phyloP scores from a whole-genome alignment of 768 basidiomycete genomes.

The Gloeostereum incarnatum region DNA sequence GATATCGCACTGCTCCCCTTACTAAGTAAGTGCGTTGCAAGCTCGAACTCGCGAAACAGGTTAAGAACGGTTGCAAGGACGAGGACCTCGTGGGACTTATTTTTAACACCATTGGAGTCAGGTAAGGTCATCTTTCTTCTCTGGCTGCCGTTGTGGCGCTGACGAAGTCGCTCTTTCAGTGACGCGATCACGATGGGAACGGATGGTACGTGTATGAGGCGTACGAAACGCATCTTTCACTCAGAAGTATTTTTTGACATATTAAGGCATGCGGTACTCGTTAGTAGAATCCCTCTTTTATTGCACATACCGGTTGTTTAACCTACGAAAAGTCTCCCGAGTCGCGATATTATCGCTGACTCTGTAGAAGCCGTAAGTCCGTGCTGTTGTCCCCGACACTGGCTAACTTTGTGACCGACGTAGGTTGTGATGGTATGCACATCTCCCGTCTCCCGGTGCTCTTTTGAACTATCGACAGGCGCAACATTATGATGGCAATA shows the following conservation, averaged over 20 bases:
- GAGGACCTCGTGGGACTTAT: conserved; percentile 76
- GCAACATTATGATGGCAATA: conserved; percentile 84
- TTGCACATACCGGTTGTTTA: not conserved
- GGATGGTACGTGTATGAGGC: conserved; percentile 43
- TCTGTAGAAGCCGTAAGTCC: conserved; percentile 49
- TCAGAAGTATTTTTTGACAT: conserved; percentile 2
- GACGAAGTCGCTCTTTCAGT: conserved; percentile 20
- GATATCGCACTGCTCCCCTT: conserved; percentile 2
- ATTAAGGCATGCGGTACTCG: conserved; percentile 80
- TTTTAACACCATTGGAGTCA: conserved; percentile 82
- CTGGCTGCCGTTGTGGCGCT: not conserved
- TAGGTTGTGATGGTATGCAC: conserved; percentile 49
- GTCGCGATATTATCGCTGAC: conserved; percentile 84
- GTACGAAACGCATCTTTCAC: not conserved
- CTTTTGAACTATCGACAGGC: conserved; percentile 32
- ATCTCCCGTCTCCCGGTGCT: not conserved
- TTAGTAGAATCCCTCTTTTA: conserved; percentile 24
- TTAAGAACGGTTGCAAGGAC: conserved; percentile 76
- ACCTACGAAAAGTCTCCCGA: conserved; percentile 48
- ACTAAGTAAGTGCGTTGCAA: conserved; percentile 18
- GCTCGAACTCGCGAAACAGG: conserved; percentile 71
- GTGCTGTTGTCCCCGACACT: not conserved
- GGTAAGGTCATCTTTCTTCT: conserved; percentile 28
- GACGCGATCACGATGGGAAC: conserved; percentile 90
- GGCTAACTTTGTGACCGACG: conserved; percentile 3